Conservation (phyloP, 176 grass and related monocot species). For the Canna indica region DNA sequence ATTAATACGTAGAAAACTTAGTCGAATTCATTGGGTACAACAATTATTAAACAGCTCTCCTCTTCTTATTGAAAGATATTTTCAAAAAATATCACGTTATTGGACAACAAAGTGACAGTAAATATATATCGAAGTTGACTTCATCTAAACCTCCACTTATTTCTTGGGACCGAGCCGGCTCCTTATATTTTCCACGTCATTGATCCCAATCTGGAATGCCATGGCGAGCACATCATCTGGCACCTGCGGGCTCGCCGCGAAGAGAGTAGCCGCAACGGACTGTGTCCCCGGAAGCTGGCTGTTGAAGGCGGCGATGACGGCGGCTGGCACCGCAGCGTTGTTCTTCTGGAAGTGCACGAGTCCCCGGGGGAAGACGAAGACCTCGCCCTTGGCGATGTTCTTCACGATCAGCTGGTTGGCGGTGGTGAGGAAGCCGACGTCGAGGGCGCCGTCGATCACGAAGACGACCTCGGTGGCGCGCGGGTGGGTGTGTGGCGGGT, state of each 20-base stretch:
- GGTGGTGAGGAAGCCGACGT: conserved; percentile 72
- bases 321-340: conserved; percentile 11
- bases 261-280: conserved; percentile 41
- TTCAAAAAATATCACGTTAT: too few species aligned
- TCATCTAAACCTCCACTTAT: neutral
- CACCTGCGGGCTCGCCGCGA: conserved; percentile 30
- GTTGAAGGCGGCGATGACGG: conserved; percentile 61
- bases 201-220: conserved; percentile 37
- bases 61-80: too few species aligned
- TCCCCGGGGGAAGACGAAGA: conserved; percentile 55
- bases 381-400: conserved; percentile 36
- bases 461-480: too few species aligned
- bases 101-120: too few species aligned
- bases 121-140: too few species aligned
- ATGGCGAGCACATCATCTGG: conserved; percentile 45
- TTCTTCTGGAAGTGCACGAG: conserved; percentile 92
- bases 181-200: conserved; percentile 34
- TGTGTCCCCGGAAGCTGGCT: conserved; percentile 81
- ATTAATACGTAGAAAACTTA: too few species aligned
- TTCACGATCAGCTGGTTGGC: conserved; percentile 50
- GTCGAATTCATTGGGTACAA: too few species aligned
- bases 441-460: conserved; percentile 44
- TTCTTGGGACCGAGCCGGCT: conserved; percentile 43
- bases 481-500: too few species aligned
- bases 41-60: too few species aligned